A percentile compares a stretch with the other conserved stretches of the same genome.
Evolutionary conservation across 2,329 filamentous ascomycete species (phyloP).

Genomic region (Epichloe typhina): DNA sequence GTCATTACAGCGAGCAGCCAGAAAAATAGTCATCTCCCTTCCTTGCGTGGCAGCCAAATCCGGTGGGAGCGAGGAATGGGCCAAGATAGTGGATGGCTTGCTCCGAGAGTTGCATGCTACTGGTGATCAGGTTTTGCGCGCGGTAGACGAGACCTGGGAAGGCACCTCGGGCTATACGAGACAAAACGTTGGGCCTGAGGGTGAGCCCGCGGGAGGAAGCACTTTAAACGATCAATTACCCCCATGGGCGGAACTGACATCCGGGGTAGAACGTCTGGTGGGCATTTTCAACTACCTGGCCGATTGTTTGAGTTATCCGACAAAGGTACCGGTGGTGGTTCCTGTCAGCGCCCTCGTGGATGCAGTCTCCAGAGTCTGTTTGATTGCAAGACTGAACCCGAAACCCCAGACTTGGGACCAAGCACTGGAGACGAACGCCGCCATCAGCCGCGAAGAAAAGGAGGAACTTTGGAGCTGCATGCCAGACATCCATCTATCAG

Average conservation of each 20-base stretch:
- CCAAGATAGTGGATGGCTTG: conserved; percentile 46
- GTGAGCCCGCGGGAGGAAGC: conserved; percentile 34
- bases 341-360: conserved; percentile 57
- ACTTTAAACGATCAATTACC: conserved; percentile 40
- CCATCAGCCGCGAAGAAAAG: conserved; percentile 67
- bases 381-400: conserved; percentile 42
- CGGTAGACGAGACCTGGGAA: conserved; percentile 72
- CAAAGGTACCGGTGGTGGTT: conserved; percentile 50
- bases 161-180: conserved; percentile 40
- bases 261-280: conserved; percentile 56
- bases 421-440: conserved; percentile 52
- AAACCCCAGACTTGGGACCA: conserved; percentile 33
- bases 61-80: conserved; percentile 66
- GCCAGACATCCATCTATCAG: conserved; percentile 59
- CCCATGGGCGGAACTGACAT: conserved; percentile 59
- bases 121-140: conserved; percentile 64
- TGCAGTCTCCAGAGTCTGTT: conserved; percentile 54
- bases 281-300: conserved; percentile 53
- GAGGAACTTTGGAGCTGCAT: conserved; percentile 64
- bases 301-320: conserved; percentile 49
- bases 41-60: conserved; percentile 75
- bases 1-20: conserved; percentile 43
- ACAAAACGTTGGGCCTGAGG: conserved; percentile 30
- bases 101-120: conserved; percentile 56
- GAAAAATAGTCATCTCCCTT: conserved; percentile 54